Evolutionary conservation across 495 filamentous ascomycete species (phyloP), one percentile per base, ranked within the genome.

Genomic region (Glonium stellatum): DNA sequence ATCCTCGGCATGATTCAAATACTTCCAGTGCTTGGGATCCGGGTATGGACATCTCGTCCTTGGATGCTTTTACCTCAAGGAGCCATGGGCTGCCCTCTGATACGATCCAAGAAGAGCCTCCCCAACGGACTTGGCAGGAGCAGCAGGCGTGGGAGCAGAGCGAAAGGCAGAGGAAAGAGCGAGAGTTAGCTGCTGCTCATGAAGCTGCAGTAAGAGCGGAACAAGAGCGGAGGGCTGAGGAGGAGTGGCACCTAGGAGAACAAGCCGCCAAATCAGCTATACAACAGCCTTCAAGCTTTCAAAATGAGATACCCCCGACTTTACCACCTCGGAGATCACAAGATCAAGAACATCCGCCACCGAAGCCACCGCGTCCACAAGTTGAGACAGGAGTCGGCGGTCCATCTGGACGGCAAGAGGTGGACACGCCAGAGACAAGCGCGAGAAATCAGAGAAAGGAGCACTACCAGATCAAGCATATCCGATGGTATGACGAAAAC

Each of bases 391-490:
- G 21, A 23, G 0, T 55, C 21, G 55, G 49, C 35, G 27, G n/a
- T 13, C n/a, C 27, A 12, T 37, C 62, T 31, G 48, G 51, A 9
- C 35, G 39, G 5, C 4, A 41, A 15, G 62, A 42, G 21, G 37
- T 58, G 15, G 71, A 74, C 35, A 71, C 66, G 9, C 67, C 73
- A 1, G 58, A 54, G 9, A 67, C 67, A 0, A 54, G 36, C 13
- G 60, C 76, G 41, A 70, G 70, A 27, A 72, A 75, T 46, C 79
- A 82, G 62, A 71, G 79, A 60, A 77, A 79, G 41, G 84, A 88
- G 63, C 84, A 84, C 0, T 89, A 89, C 66, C 78, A 82, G n/a
- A 87, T 89, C 58, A 81, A 86, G 58, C 82, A 84, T 52, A 76
- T 88, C 34, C 81, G 81, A 55, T 88, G 86, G 84, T 72, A 72